phyloP scores from a whole-genome alignment of 2,329 filamentous ascomycete genomes.

The Colletotrichum lini region DNA sequence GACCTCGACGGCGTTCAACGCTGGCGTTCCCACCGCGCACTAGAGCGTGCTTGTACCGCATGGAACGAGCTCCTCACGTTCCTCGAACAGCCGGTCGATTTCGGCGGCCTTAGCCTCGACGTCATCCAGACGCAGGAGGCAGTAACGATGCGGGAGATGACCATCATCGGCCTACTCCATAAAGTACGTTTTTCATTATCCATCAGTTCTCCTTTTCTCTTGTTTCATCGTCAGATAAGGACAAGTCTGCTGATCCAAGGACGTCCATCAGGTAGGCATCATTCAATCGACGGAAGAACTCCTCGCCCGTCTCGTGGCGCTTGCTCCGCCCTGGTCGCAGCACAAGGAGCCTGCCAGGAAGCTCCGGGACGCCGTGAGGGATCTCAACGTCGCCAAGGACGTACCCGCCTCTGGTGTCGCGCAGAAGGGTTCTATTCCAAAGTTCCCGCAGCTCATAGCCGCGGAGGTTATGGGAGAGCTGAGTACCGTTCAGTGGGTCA shows the following conservation, averaged over 20 bases:
- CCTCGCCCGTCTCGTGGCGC: not conserved
- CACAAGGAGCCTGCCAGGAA: not conserved
- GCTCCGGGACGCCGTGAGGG: not conserved
- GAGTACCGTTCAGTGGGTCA: no score
- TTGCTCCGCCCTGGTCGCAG: not conserved
- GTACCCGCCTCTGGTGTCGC: not conserved
- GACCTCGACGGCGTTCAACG: not conserved
- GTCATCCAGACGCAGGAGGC: not conserved
- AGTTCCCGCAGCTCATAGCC: not conserved
- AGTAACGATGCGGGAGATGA: not conserved
- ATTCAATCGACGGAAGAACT: not conserved
- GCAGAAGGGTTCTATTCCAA: not conserved
- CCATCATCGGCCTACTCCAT: not conserved
- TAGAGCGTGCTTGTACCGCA: not conserved
- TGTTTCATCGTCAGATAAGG: not conserved
- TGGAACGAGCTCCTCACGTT: not conserved
- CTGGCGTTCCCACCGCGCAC: not conserved
- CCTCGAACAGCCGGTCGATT: not conserved
- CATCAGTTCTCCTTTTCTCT: no score
- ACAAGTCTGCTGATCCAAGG: not conserved
- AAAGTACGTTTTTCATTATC: not conserved
- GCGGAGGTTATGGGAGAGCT: not conserved
- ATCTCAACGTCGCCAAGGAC: not conserved
- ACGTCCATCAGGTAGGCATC: not conserved
- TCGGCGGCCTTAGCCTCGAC: not conserved